A percentile compares a stretch with the other conserved stretches of the same genome.
Evolutionary conservation across 441 rosid genomes (phyloP).

Genomic region (Gossypium davidsonii): DNA sequence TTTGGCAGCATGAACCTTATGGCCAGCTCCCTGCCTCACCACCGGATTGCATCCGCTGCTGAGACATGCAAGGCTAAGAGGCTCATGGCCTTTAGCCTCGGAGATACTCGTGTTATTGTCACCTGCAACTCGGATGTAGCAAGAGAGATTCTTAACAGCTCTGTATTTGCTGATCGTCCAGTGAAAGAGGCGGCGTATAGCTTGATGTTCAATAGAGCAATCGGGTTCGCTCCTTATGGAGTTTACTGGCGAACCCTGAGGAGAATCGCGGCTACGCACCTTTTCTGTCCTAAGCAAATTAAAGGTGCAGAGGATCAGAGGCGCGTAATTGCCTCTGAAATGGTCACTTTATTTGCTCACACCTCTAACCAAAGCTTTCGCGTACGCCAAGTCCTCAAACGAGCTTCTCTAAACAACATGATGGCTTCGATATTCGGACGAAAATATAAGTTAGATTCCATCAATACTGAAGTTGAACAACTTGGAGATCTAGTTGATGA

Average conservation of each 20-base stretch:
- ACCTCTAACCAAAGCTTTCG: slow-evolving; percentile 17
- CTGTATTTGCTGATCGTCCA: slow-evolving; percentile 77
- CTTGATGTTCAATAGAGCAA: slow-evolving; percentile 78
- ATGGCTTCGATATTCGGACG: slow-evolving; percentile 73
- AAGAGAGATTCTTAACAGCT: slow-evolving; percentile 58
- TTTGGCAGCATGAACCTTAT: slow-evolving; percentile 70
- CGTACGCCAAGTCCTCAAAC: slow-evolving; percentile 54
- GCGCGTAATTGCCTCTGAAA: slow-evolving; percentile 34
- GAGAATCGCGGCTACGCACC: slow-evolving; percentile 57
- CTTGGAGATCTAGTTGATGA: slow-evolving; percentile 58
- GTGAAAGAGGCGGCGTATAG: slow-evolving; percentile 71
- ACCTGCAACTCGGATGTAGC: slow-evolving; percentile 76
- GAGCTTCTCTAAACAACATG: slow-evolving; percentile 75
- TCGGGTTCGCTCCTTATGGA: slow-evolving; percentile 82
- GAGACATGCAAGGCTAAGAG: slow-evolving; percentile 34
- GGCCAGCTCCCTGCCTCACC: slow-evolving; percentile 61
- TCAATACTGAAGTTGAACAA: slow-evolving; percentile 38
- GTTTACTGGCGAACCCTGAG: slow-evolving; percentile 74
- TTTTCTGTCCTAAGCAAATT: slow-evolving; percentile 69
- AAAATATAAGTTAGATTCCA: slow-evolving; percentile 37
- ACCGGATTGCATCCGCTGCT: slow-evolving; percentile 46
- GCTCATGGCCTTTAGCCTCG: slow-evolving; percentile 85
- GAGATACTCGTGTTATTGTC: slow-evolving; percentile 59
- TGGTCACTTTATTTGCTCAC: slow-evolving; percentile 37
- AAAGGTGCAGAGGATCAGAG: slow-evolving; percentile 48